Evolutionary conservation across 2,329 filamentous ascomycete genomes (phyloP).

Genomic region (Chrysoporthe puriensis): DNA sequence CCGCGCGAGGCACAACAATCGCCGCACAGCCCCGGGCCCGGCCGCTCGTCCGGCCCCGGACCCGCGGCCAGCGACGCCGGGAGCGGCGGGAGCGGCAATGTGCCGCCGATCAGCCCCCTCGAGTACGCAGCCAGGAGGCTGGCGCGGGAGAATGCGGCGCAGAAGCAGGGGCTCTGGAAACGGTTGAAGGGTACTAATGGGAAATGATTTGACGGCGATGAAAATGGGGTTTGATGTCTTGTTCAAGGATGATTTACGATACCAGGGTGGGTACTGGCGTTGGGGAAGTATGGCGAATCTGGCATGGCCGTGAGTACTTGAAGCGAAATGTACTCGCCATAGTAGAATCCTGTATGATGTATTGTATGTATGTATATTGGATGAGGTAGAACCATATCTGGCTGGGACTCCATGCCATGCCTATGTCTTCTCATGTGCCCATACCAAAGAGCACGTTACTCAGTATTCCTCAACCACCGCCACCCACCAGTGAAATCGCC

Average conservation of each 20-base stretch:
- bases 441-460: not conserved
- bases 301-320: not conserved
- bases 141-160: slow-evolving; percentile 14
- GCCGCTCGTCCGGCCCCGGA: slow-evolving; percentile 24
- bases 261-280: not conserved
- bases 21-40: slow-evolving; percentile 47
- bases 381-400: not conserved
- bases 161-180: slow-evolving; percentile 34
- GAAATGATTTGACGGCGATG: slow-evolving; percentile 14
- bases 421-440: not conserved
- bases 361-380: not conserved
- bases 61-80: not conserved
- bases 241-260: not conserved
- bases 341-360: not conserved
- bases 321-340: not conserved
- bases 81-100: slow-evolving; percentile 16
- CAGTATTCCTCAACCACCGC: not conserved
- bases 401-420: not conserved
- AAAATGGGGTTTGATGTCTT: not conserved
- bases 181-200: slow-evolving; percentile 33
- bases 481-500: not conserved
- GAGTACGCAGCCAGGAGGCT: slow-evolving; percentile 35
- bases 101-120: slow-evolving; percentile 45
- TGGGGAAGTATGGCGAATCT: not conserved
- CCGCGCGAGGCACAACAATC: slow-evolving; percentile 51